phyloP scores from a whole-genome alignment of 805 yeast species.

The Teunomyces cretensis region DNA sequence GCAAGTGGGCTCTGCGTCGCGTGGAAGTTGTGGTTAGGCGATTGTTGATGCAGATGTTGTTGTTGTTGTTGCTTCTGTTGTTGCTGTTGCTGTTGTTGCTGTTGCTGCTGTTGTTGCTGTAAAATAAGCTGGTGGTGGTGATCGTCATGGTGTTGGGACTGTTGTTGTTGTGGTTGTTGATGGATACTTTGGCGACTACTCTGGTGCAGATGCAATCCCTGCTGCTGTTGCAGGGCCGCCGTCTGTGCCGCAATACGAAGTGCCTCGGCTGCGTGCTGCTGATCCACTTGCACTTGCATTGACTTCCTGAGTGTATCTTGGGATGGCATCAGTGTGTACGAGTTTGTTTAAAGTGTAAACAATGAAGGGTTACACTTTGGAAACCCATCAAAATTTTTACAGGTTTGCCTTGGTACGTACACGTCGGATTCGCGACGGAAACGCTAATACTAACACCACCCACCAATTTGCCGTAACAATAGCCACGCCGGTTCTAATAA shows the following conservation, averaged over 20 bases:
- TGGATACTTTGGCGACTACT: conserved; percentile 4
- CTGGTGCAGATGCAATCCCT: conserved; percentile 4
- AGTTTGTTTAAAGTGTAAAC: conserved; percentile 6
- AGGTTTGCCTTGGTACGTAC: not conserved
- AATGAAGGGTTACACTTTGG: conserved; percentile 5
- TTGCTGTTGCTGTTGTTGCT: conserved; percentile 13
- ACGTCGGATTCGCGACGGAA: not conserved
- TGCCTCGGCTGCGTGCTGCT: conserved; percentile 22
- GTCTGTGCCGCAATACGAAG: conserved; percentile 19
- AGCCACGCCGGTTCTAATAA: no score
- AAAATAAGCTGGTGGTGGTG: conserved; percentile 2
- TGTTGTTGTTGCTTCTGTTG: conserved; percentile 14
- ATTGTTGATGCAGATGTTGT: conserved; percentile 10
- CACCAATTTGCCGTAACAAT: no score
- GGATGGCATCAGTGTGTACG: conserved; percentile 7
- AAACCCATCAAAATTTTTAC: conserved; percentile 6
- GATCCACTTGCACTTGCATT: conserved; percentile 10
- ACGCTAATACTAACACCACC: no score
- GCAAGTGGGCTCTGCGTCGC: conserved; percentile 11
- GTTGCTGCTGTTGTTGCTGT: conserved; percentile 12
- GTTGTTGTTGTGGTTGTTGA: conserved; percentile 6
- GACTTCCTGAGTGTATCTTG: conserved; percentile 6
- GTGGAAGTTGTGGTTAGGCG: conserved; percentile 9
- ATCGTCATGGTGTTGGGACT: conserved; percentile 3
- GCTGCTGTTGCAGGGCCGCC: conserved; percentile 8